Base-by-base conservation (phyloP, 495 filamentous ascomycete species). In the Poronia punctata region DNA sequence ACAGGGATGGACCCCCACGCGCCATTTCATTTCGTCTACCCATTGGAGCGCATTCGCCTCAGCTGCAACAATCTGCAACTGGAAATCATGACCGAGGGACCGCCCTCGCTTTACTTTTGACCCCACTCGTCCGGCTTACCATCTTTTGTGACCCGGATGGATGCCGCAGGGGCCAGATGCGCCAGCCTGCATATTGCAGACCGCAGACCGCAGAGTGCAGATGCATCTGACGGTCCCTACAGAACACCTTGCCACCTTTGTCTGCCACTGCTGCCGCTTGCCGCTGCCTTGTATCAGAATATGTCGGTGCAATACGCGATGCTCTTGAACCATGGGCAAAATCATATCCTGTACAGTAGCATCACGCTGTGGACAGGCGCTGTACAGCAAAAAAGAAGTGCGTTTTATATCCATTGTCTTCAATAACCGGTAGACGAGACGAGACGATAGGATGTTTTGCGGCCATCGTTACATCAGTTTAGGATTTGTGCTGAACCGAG, bases 371-470 rank as follows among this genome's bases (percentile, higher is more conserved):
- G n/a, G n/a, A n/a, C n/a, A n/a, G n/a, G n/a, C n/a, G n/a, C n/a
- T n/a, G n/a, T n/a, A n/a, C n/a, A n/a, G n/a, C n/a, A n/a, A n/a
- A n/a, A n/a, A n/a, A n/a, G n/a, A n/a, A n/a, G n/a, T n/a, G n/a
- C n/a, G n/a, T n/a, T n/a, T n/a, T n/a, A n/a, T n/a, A n/a, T n/a
- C n/a, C n/a, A n/a, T n/a, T n/a, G 24, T 3, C 32, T 40, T 16
- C 38, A 40, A 40, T 31, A 40, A 20, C 38, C 38, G 38, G 27
- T 40, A 40, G n/a, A n/a, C n/a, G n/a, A n/a, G n/a, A n/a, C n/a
- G n/a, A n/a, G n/a, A n/a, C n/a, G n/a, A n/a, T n/a, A n/a, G n/a
- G n/a, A n/a, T n/a, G n/a, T n/a, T n/a, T n/a, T n/a, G n/a, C n/a
- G n/a, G n/a, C n/a, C n/a, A n/a, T n/a, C n/a, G n/a, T n/a, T n/a